Evolutionary conservation across 768 basidiomycete genomes (phyloP), one percentile per base, ranked within the genome.

Genomic region (Rhizopogon vesiculosus): DNA sequence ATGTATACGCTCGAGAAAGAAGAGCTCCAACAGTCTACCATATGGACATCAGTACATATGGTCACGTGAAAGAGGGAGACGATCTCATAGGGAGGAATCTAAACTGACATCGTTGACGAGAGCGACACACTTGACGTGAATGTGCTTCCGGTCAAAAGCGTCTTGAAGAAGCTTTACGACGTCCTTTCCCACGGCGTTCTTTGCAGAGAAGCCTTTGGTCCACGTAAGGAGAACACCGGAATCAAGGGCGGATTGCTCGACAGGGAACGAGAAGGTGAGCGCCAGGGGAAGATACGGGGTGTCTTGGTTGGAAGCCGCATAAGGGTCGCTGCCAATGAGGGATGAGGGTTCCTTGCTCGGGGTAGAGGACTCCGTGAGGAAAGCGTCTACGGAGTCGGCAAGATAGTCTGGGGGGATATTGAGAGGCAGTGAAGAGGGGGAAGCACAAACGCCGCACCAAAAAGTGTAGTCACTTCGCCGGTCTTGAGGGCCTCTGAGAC

Each of bases 181-280:
- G 65, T 98, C 95, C 62, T 93, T 78, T 42, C 93, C 93, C 46
- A 93, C 72, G 0, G 93, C 93, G 64, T 93, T 91, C 68, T 85
- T 92, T 13, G 92, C 93, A n/a, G 87, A 71, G 70, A 97, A 98
- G 3, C 95, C 97, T 72, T 98, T 96, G 3, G 92, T 98, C 92
- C 92, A 94, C 0, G 91, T 96, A 38, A 98, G 76, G 58, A 99
- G 87, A 57, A 85, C 91, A 1, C 97, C 97, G 22, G 85, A 84
- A 62, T 87, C 87, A 22, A 98, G 79, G 0, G 97, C 94, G 0
- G 92, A 93, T 68, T 99, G 97, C 64, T 97, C 93, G 29, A 98
- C 97, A 2, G 97, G 97, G 76, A 98, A 97, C 29, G 91, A 94
- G 71, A 98, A 99, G 0, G 97, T 98, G 51, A 99, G 80, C 8